phyloP scores from a whole-genome alignment of 139 green algal species.

The Pycnococcus provasolii region DNA sequence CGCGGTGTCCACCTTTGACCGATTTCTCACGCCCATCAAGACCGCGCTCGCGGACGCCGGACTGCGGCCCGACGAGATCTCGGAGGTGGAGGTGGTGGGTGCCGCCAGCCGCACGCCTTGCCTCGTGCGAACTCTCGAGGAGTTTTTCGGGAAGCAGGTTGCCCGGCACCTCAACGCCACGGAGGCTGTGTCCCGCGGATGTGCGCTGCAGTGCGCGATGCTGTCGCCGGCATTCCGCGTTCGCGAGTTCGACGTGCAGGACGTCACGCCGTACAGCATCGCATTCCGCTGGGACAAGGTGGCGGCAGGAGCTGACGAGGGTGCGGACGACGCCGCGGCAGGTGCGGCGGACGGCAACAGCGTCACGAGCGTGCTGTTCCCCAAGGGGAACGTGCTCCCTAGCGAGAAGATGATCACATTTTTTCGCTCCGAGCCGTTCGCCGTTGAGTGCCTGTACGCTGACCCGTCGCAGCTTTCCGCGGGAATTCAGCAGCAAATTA shows the following conservation, averaged over 20 bases:
- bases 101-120: slow-evolving; percentile 69
- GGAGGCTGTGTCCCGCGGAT: slow-evolving; percentile 81
- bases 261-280: slow-evolving; percentile 70
- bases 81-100: slow-evolving; percentile 81
- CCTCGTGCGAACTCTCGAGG: slow-evolving; percentile 43
- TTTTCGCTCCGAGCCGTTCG: slow-evolving; percentile 62
- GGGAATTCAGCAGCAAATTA: slow-evolving; percentile 1
- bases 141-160: slow-evolving; percentile 54
- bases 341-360: slow-evolving; percentile 20
- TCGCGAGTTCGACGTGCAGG: slow-evolving; percentile 90
- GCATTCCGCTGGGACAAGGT: slow-evolving; percentile 71
- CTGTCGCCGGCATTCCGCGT: slow-evolving; percentile 89
- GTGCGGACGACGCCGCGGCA: slow-evolving; percentile 13
- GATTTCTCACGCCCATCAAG: slow-evolving; percentile 38
- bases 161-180: slow-evolving; percentile 87
- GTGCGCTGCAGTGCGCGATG: slow-evolving; percentile 96
- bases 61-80: slow-evolving; percentile 56
- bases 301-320: background rate
- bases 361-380: slow-evolving; percentile 32
- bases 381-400: slow-evolving; percentile 51
- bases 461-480: background rate
- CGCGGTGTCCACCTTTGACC: slow-evolving; percentile 44
- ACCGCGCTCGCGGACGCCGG: slow-evolving; percentile 52
- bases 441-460: slow-evolving; percentile 1
- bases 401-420: slow-evolving; percentile 87